Evolutionary conservation across 768 basidiomycete species (phyloP).

Genomic region (Lactarius deliciosus): DNA sequence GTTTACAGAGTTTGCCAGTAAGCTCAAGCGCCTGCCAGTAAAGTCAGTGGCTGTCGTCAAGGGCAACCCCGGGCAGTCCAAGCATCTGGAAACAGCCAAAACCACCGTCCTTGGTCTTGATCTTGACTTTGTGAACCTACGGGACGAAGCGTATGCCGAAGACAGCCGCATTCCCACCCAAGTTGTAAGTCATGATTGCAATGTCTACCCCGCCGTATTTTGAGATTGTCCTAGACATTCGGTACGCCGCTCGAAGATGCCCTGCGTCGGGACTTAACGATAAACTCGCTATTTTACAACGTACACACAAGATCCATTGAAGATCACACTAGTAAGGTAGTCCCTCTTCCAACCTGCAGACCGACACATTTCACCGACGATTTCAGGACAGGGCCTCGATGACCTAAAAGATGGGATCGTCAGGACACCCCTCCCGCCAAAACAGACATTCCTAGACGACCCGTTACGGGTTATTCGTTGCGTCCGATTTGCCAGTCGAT

Average conservation of each 20-base stretch:
- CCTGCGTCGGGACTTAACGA: constrained; percentile 85
- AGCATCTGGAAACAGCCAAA: constrained; percentile 94
- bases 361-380: neutral
- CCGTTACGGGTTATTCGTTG: constrained; percentile 91
- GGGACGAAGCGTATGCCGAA: constrained; percentile 88
- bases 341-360: neutral
- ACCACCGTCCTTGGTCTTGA: constrained; percentile 78
- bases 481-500: constrained; percentile 87
- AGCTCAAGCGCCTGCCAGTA: constrained; percentile 49
- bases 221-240: constrained; percentile 56
- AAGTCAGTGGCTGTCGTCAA: constrained; percentile 79
- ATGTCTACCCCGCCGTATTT: neutral
- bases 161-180: constrained; percentile 86
- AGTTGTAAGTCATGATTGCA: constrained; percentile 53
- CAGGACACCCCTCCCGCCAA: constrained; percentile 84
- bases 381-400: constrained; percentile 82
- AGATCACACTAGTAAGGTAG: constrained; percentile 79
- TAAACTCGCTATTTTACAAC: constrained; percentile 96
- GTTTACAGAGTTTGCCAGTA: constrained; percentile 62
- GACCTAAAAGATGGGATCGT: constrained; percentile 79
- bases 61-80: constrained; percentile 94
- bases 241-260: constrained; percentile 94
- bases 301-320: constrained; percentile 83
- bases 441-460: constrained; percentile 90
- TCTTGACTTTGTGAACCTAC: constrained; percentile 90